Evolutionary conservation across 768 basidiomycete species (phyloP).

Genomic region (Gautieria morchelliformis): DNA sequence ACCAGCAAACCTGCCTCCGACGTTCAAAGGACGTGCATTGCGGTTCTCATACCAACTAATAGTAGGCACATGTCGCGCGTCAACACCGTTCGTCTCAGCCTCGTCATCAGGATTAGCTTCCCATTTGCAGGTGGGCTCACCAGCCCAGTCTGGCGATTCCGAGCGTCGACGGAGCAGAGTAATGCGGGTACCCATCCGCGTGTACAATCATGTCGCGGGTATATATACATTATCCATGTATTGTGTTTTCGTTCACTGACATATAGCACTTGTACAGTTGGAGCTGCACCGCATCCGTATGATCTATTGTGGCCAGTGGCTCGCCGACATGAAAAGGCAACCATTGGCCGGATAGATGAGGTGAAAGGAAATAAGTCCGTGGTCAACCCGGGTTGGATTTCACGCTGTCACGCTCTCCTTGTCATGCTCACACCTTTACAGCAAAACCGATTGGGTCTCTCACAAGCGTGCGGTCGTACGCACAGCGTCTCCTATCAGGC

Average conservation of each 20-base stretch:
- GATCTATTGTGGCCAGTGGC: constrained; percentile 77
- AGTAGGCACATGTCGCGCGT: constrained; percentile 75
- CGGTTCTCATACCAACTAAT: constrained; percentile 84
- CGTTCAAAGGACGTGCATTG: constrained; percentile 76
- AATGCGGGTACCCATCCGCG: constrained; percentile 84
- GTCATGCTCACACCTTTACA: background rate
- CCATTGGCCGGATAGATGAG: constrained; percentile 20
- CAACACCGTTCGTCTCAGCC: constrained; percentile 20
- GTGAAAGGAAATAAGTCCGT: constrained; percentile 3
- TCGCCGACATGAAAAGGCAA: constrained; percentile 20
- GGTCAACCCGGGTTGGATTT: background rate
- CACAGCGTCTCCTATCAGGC: background rate
- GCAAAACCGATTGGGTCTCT: background rate
- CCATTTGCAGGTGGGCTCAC: constrained; percentile 8
- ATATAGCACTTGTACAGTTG: constrained; percentile 23
- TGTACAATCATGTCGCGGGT: constrained; percentile 86
- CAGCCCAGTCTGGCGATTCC: background rate
- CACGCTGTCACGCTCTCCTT: background rate
- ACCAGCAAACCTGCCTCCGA: constrained; percentile 79
- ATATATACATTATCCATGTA: constrained; percentile 16
- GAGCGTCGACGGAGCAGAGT: constrained; percentile 49
- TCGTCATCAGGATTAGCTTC: constrained; percentile 19
- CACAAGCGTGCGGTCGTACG: background rate
- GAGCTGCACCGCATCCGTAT: constrained; percentile 52
- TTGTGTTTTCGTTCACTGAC: background rate